Conservation (phyloP, 208 protist species). For the Crithidia sp. region DNA sequence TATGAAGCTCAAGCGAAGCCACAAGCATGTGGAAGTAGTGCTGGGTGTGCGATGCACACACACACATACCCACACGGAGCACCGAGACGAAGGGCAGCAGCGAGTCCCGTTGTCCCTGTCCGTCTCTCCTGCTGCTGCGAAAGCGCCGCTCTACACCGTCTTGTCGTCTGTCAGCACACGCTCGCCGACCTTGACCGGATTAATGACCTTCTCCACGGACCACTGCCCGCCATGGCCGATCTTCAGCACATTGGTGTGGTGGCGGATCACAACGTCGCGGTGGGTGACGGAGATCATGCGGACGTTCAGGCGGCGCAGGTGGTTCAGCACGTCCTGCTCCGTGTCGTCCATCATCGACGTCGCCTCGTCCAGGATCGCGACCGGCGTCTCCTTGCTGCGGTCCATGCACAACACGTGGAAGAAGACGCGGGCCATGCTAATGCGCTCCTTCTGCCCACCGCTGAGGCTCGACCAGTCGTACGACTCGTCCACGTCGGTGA, state of each 20-base stretch:
- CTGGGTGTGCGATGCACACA: too few relatives aligned
- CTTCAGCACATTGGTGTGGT: constrained; percentile 78
- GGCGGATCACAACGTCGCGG: constrained; percentile 76
- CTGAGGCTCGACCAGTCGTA: constrained; percentile 89
- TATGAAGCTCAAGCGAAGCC: too few relatives aligned
- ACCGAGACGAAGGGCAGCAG: background rate
- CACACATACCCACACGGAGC: background rate
- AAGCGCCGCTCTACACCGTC: constrained; percentile 24
- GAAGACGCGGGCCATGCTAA: constrained; percentile 88
- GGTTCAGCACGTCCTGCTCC: constrained; percentile 81
- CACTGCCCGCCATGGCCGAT: constrained; percentile 59
- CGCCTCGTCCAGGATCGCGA: constrained; percentile 86
- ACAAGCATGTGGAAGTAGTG: too few relatives aligned
- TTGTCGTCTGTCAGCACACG: constrained; percentile 31
- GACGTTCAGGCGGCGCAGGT: constrained; percentile 74
- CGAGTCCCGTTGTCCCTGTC: too few relatives aligned
- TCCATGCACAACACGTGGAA: constrained; percentile 80
- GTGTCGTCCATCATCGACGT: constrained; percentile 92
- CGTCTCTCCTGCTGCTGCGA: too few relatives aligned
- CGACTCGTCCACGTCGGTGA: constrained; percentile 47
- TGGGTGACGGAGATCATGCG: constrained; percentile 88
- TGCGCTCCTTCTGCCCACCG: constrained; percentile 87
- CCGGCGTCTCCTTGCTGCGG: constrained; percentile 49
- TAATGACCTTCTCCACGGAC: constrained; percentile 51
- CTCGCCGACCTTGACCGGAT: constrained; percentile 50